These are phyloP conservation scores for Pisolithus tinctorius DNA, from an alignment of 768 basidiomycete genomes.

Conservation along the genomic window DNA sequence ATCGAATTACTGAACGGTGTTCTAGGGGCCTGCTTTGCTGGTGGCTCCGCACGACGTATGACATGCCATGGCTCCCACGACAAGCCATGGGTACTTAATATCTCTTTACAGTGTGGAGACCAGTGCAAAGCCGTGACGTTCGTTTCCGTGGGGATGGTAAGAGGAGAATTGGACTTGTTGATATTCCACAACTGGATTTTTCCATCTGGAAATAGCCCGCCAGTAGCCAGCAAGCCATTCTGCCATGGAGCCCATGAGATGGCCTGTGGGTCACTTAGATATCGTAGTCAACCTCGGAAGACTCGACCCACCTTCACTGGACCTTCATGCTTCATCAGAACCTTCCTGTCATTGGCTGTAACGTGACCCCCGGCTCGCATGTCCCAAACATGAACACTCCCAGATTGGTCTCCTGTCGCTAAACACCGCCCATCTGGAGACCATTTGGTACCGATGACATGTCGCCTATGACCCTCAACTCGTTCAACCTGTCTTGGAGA, in stretches of 20 bases:
- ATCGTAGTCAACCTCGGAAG: background rate
- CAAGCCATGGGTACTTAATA: slow-evolving; percentile 71
- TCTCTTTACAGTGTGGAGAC: slow-evolving; percentile 77
- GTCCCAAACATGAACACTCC: slow-evolving; percentile 41
- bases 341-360: slow-evolving; percentile 25
- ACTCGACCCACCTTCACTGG: slow-evolving; percentile 34
- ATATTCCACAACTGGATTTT: slow-evolving; percentile 47
- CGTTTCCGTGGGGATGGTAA: slow-evolving; percentile 37
- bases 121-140: slow-evolving; percentile 58
- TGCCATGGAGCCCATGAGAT: slow-evolving; percentile 76
- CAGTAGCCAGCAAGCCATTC: slow-evolving; percentile 56
- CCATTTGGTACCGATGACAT: slow-evolving; percentile 37
- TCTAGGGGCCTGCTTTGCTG: slow-evolving; percentile 15
- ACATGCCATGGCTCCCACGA: slow-evolving; percentile 21
- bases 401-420: slow-evolving; percentile 35
- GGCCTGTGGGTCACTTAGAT: slow-evolving; percentile 35
- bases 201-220: slow-evolving; percentile 59
- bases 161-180: slow-evolving; percentile 34
- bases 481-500: slow-evolving; percentile 20
- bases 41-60: slow-evolving; percentile 11
- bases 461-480: slow-evolving; percentile 26
- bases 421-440: slow-evolving; percentile 33
- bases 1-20: slow-evolving; percentile 35
- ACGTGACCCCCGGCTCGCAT: slow-evolving; percentile 28
- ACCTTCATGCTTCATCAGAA: slow-evolving; percentile 37